Evolutionary conservation across 148 eudicot genomes (phyloP).

Genomic region (Cornus suecica): DNA sequence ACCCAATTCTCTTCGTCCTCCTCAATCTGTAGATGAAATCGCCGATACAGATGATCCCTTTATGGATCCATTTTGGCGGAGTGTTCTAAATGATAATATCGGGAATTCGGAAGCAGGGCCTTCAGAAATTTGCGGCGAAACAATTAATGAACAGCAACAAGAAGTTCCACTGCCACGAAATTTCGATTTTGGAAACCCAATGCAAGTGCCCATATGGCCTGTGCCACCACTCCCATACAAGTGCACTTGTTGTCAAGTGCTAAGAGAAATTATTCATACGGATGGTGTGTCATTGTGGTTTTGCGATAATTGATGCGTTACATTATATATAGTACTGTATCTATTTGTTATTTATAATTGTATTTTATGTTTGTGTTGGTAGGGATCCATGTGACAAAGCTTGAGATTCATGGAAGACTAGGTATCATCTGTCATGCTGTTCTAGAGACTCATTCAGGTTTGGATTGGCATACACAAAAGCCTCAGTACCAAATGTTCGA

Average conservation of each 20-base stretch:
- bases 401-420: conserved; percentile 64
- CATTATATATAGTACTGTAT: not conserved
- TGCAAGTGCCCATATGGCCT: conserved; percentile 15
- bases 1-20: not conserved
- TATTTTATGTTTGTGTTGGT: not conserved
- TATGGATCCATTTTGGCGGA: not conserved
- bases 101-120: not conserved
- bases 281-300: conserved; percentile 29
- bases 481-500: conserved; percentile 39
- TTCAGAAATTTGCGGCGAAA: not conserved
- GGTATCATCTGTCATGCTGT: conserved; percentile 55
- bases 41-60: not conserved
- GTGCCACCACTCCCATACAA: conserved; percentile 14
- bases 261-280: conserved; percentile 52
- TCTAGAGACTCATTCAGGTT: conserved; percentile 23
- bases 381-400: conserved; percentile 39
- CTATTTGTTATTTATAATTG: not conserved
- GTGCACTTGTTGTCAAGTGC: conserved; percentile 57
- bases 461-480: not conserved
- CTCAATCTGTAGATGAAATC: not conserved
- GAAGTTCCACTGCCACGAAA: conserved; percentile 1
- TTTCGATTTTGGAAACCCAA: conserved; percentile 12
- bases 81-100: too few relatives aligned
- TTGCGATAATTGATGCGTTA: not conserved
- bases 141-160: conserved; percentile 4